Evolutionary conservation across 2,329 filamentous ascomycete species (phyloP), one percentile per base, ranked within the genome.

Genomic region (Verticillium klebahnii): DNA sequence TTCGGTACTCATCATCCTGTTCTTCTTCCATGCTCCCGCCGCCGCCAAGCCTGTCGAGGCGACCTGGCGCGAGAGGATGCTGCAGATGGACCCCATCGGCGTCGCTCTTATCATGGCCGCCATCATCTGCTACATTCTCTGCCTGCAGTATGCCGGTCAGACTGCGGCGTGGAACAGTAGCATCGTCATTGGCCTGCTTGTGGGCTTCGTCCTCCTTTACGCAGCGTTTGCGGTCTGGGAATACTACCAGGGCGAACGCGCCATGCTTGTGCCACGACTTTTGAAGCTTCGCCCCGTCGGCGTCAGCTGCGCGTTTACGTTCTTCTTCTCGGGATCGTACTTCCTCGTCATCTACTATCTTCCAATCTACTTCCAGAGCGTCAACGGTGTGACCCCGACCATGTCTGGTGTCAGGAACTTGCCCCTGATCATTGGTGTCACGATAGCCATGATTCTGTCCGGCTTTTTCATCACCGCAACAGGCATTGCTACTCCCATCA

Each of bases 141-240:
- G 80, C n/a, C 71, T 85, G 6, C 80, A 83, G 62, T 84, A 79
- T 79, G 78, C 78, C 31, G 78, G 77, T 8, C 70, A 69, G 36
- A 73, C 71, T 59, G 77, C 77, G 52, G 61, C 65, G 19, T 59
- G 58, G 58, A 54, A 37, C 11, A 25, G 34, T 11, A 34, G 32
- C 17, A 19, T 5, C 6, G 56, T 39, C 32, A 39, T 57, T 14
- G 56, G 34, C 3, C 32, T 57, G 25, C 56, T 57, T 17, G 56
- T 34, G 4, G 56, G 25, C 32, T 31, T 31, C n/a, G 8, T 34
- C 34, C 25, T 57, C 2, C 25, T 57, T 7, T 31, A 32, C 15
- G n/a, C 70, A 11, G 23, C 67, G 2, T 81, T 80, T 62, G 61
- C 75, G 12, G 71, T 64, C 23, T 66, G 80, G 11, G 77, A 82